Conservation (phyloP, 2,329 filamentous ascomycete genomes). For the Onygenales sp. region DNA sequence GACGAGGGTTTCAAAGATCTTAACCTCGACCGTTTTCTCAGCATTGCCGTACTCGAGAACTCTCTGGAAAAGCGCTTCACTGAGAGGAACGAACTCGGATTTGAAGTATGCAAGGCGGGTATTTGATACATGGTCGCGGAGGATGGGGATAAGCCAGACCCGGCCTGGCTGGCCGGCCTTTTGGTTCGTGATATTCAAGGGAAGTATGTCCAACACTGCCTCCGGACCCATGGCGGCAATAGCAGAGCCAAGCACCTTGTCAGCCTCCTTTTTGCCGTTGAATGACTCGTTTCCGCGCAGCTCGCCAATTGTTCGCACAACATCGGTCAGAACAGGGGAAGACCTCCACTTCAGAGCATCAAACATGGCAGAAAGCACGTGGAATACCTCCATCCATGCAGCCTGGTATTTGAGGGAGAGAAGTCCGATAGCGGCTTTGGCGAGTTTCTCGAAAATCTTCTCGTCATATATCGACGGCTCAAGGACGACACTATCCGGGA, state of each 20-base stretch:
- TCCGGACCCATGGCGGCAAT: slow-evolving; percentile 85
- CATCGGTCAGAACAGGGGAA: slow-evolving; percentile 63
- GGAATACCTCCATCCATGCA: slow-evolving; percentile 92
- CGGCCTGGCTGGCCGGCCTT: slow-evolving; percentile 69
- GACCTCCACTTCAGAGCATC: slow-evolving; percentile 78
- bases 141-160: slow-evolving; percentile 88
- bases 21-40: slow-evolving; percentile 90
- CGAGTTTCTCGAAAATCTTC: slow-evolving; percentile 74
- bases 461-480: slow-evolving; percentile 91
- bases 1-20: slow-evolving; percentile 94
- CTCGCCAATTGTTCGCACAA: slow-evolving; percentile 73
- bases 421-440: slow-evolving; percentile 59
- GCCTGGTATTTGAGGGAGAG: slow-evolving; percentile 86
- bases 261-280: slow-evolving; percentile 86
- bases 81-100: slow-evolving; percentile 76
- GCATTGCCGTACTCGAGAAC: slow-evolving; percentile 72
- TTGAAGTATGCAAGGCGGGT: slow-evolving; percentile 80
- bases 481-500: slow-evolving; percentile 71
- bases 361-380: slow-evolving; percentile 76
- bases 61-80: slow-evolving; percentile 79
- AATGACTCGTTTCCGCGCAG: slow-evolving; percentile 83
- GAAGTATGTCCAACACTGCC: slow-evolving; percentile 69
- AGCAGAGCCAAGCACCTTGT: slow-evolving; percentile 79
- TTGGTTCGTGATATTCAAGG: slow-evolving; percentile 74
- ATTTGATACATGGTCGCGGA: slow-evolving; percentile 84